Percentiles rank a stretch among this genome's conserved stretches.
phyloP scores from a whole-genome alignment of 441 rosid genomes.

The Brassica balearica region DNA sequence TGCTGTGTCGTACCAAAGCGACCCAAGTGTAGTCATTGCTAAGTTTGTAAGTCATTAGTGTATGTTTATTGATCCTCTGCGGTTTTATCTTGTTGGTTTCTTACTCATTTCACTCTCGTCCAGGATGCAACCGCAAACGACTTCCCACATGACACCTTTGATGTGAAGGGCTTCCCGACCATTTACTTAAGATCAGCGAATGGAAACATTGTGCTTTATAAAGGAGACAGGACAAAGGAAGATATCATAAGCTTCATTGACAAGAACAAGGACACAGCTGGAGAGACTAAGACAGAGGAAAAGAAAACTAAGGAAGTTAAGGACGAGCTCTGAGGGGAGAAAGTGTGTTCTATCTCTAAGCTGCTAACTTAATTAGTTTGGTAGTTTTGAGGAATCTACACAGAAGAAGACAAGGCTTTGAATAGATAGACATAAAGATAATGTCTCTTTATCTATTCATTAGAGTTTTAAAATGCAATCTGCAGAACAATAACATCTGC shows the following conservation, averaged over 20 bases:
- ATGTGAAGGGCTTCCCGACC: conserved; percentile 90
- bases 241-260: conserved; percentile 79
- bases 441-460: conserved; percentile 26
- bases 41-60: conserved; percentile 69
- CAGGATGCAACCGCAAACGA: conserved; percentile 96
- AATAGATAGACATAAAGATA: conserved; percentile 28
- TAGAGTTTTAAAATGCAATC: conserved; percentile 23
- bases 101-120: conserved; percentile 13
- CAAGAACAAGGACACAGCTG: conserved; percentile 66
- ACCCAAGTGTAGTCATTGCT: conserved; percentile 70
- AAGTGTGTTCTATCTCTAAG: conserved; percentile 39
- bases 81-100: background rate
- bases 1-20: conserved; percentile 68
- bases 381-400: conserved; percentile 43
- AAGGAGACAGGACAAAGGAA: conserved; percentile 85
- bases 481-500: conserved; percentile 29
- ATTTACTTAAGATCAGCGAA: conserved; percentile 78
- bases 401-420: conserved; percentile 28
- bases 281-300: conserved; percentile 43
- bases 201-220: conserved; percentile 68
- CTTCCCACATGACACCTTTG: conserved; percentile 61
- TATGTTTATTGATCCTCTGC: background rate
- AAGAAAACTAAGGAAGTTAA: conserved; percentile 45
- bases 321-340: conserved; percentile 58
- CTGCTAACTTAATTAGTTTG: conserved; percentile 42